Evolutionary conservation across 2,329 filamentous ascomycete genomes (phyloP).

Genomic region (Fusarium sulawesiense): DNA sequence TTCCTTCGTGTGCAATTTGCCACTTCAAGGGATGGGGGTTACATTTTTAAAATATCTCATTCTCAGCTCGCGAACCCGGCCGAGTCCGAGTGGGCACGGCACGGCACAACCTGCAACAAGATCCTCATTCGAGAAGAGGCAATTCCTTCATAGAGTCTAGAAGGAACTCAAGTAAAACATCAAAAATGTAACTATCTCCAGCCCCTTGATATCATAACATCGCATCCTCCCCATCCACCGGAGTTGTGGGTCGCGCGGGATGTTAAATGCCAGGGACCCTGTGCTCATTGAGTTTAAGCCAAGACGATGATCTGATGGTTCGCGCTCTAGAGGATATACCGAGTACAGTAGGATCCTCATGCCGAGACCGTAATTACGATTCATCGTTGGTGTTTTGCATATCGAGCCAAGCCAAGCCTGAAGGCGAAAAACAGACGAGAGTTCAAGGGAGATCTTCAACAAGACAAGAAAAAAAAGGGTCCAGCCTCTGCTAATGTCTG

Average conservation of each 20-base stretch:
- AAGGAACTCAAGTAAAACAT: not conserved
- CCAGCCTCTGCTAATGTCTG: constrained; percentile 23
- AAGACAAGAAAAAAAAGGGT: constrained; percentile 6
- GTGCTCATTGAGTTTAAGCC: not conserved
- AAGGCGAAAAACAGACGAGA: not conserved
- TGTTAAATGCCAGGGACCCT: not conserved
- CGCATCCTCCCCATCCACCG: not conserved
- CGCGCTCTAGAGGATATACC: constrained; percentile 13
- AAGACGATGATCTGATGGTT: constrained; percentile 35
- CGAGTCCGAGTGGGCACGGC: not conserved
- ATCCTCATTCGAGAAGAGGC: not conserved
- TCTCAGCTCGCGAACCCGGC: not conserved
- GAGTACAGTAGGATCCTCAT: constrained; percentile 1
- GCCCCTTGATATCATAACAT: constrained; percentile 30
- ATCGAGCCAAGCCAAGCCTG: constrained; percentile 14
- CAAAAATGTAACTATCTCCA: constrained; percentile 30
- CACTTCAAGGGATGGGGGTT: constrained; percentile 13
- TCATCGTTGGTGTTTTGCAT: constrained; percentile 28
- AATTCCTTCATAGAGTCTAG: not conserved
- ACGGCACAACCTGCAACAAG: not conserved
- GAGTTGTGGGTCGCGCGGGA: constrained; percentile 15
- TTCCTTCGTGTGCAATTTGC: constrained; percentile 14
- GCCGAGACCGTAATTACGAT: constrained; percentile 1
- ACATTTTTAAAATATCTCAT: not conserved
- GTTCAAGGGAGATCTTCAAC: constrained; percentile 19